Evolutionary conservation across 306 rosid genomes (phyloP), one percentile per base, ranked within the genome.

Genomic region (Gleditsia sinensis): DNA sequence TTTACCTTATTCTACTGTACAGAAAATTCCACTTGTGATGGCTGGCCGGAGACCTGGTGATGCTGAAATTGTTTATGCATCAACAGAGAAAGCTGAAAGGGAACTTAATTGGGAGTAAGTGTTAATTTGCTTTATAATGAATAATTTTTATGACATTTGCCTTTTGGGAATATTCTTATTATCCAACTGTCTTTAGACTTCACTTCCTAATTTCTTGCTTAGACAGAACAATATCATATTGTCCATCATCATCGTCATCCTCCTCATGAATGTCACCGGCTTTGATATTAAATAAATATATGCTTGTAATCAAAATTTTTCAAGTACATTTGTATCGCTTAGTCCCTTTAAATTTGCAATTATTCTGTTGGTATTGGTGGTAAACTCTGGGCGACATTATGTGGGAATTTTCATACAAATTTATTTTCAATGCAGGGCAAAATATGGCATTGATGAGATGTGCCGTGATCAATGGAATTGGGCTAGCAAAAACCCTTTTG

Each of bases 401-500:
- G 6, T 20, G 40, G 14, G 16, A 13, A 9, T 65, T 58, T 19
- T 48, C 74, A 64, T 50, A 76, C 74, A 50, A n/a, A 37, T 2
- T 67, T 24, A 58, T 59, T 23, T 61, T 32, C 21, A 11, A 46
- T 84, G 80, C 95, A 94, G 99, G 87, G 95, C 97, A 32, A 90
- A 85, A 80, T 94, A 85, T 77, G 94, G 91, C 74, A 79, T 94
- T 40, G 86, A 87, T 6, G 99, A 91, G 83, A 94, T 94, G 99
- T 92, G 96, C 72, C 90, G 89, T 78, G 99, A 94, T 84, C 99
- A 94, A 80, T 94, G 99, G 99, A 94, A 94, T 78, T 94, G 99
- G 99, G 96, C 97, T 53, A 94, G 97, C 93, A 87, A 88, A 83
- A 94, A 94, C 62, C 99, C 97, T 12, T 92, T 83, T 17, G 99